These are phyloP conservation scores for Chlamydomonas sp. DNA, from an alignment of 139 green algal species.

Conservation along the genomic window DNA sequence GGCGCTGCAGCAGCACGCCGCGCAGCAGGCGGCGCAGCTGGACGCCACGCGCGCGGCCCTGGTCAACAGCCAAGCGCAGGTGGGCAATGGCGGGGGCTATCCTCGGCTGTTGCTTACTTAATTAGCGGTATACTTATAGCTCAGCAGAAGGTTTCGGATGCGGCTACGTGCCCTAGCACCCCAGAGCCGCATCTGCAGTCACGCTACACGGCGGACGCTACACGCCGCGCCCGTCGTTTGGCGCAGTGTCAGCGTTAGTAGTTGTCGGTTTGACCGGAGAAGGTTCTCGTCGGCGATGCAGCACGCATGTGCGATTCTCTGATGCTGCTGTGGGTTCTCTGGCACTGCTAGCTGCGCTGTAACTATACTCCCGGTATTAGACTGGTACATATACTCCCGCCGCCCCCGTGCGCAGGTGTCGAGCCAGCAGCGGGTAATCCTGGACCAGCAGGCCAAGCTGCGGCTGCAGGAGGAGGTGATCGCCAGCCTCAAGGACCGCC, in stretches of 20 bases:
- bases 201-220: too few relatives aligned
- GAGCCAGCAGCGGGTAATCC: conserved; percentile 36
- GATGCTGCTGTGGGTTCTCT: too few relatives aligned
- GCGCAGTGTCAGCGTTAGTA: too few relatives aligned
- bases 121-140: neutral
- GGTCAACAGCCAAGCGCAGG: neutral
- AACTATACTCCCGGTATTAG: too few relatives aligned
- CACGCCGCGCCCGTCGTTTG: too few relatives aligned
- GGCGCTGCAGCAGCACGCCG: conserved; percentile 5
- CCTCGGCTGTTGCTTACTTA: neutral
- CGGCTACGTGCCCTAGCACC: neutral
- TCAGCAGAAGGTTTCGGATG: neutral
- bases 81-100: neutral
- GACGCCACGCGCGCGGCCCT: conserved; percentile 5
- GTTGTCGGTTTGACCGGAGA: too few relatives aligned
- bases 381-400: neutral
- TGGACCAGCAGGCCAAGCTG: conserved; percentile 53
- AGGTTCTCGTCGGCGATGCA: too few relatives aligned
- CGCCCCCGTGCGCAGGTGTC: neutral
- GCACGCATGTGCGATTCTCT: too few relatives aligned
- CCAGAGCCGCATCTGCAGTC: neutral
- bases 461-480: conserved; percentile 54
- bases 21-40: conserved; percentile 4
- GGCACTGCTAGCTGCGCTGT: too few relatives aligned
- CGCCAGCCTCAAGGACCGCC: conserved; percentile 30